phyloP scores from a whole-genome alignment of 768 basidiomycete species.

The Russula ochroleuca region DNA sequence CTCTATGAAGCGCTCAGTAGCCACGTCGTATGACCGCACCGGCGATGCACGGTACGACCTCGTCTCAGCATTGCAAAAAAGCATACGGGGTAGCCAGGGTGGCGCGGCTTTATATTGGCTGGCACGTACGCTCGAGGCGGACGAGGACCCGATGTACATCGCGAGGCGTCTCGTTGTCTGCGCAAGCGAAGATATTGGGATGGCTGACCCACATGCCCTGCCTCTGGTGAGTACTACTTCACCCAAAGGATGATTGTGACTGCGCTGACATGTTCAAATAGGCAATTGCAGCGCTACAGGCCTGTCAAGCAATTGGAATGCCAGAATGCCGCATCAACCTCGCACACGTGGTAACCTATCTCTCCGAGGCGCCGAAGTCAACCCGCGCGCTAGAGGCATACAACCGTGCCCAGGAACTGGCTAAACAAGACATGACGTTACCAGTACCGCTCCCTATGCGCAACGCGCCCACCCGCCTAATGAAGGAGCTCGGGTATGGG shows the following conservation, averaged over 20 bases:
- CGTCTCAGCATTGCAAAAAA: slow-evolving; percentile 84
- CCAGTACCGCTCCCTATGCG: slow-evolving; percentile 70
- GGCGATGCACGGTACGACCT: slow-evolving; percentile 77
- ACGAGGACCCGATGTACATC: slow-evolving; percentile 78
- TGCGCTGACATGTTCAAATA: slow-evolving; percentile 29
- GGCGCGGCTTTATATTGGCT: slow-evolving; percentile 86
- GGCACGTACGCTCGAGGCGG: slow-evolving; percentile 73
- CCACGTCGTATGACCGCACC: slow-evolving; percentile 66
- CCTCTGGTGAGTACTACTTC: slow-evolving; percentile 50
- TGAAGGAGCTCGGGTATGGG: slow-evolving; percentile 53
- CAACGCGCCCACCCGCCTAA: slow-evolving; percentile 70
- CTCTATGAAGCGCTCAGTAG: slow-evolving; percentile 59
- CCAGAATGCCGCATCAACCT: slow-evolving; percentile 80
- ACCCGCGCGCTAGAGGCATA: slow-evolving; percentile 78
- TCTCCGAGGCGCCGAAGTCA: slow-evolving; percentile 77
- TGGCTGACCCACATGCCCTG: slow-evolving; percentile 71
- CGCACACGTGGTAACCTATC: slow-evolving; percentile 72
- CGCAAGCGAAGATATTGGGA: slow-evolving; percentile 82
- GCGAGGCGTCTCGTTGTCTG: slow-evolving; percentile 72
- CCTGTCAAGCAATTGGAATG: slow-evolving; percentile 70
- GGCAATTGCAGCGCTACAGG: slow-evolving; percentile 61
- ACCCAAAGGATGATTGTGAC: neutral
- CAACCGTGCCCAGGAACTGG: slow-evolving; percentile 58
- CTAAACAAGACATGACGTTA: slow-evolving; percentile 47
- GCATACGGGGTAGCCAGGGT: slow-evolving; percentile 69